Percentiles rank a stretch among this genome's conserved stretches.
phyloP scores from a whole-genome alignment of 257 asterid species.

The Craterostigma plantagineum region DNA sequence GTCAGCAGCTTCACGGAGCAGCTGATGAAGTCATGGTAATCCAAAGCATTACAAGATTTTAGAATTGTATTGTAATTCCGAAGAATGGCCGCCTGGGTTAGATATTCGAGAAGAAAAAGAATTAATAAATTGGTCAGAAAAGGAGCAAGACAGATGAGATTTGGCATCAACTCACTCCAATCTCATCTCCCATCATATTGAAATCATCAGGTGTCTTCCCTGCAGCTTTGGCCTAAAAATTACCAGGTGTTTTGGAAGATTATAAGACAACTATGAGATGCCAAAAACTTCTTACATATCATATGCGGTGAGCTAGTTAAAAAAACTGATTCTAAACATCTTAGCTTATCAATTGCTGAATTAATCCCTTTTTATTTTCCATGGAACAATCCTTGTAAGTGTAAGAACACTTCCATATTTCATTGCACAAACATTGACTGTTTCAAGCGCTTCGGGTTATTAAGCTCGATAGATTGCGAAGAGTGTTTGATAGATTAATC shows the following conservation, averaged over 20 bases:
- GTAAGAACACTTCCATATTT: constrained; percentile 4
- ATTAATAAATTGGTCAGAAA: constrained; percentile 10
- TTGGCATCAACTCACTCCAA: constrained; percentile 45
- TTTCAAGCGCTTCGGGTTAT: too few relatives aligned
- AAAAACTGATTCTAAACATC: too few relatives aligned
- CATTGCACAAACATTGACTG: too few relatives aligned
- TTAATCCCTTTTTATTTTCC: neutral
- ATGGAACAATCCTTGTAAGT: neutral
- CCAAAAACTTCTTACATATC: constrained; percentile 2
- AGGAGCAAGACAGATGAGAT: constrained; percentile 7
- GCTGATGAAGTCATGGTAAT: constrained; percentile 85
- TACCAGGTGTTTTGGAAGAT: constrained; percentile 8
- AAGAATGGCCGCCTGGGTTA: constrained; percentile 68
- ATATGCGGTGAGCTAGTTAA: neutral
- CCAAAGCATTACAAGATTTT: constrained; percentile 87
- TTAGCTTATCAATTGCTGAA: too few relatives aligned
- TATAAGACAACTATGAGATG: constrained; percentile 10
- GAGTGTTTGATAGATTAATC: too few relatives aligned
- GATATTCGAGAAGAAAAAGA: constrained; percentile 11
- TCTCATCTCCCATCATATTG: constrained; percentile 37
- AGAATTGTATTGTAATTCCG: constrained; percentile 51
- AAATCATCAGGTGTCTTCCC: constrained; percentile 69
- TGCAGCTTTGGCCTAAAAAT: constrained; percentile 76
- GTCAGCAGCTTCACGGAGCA: constrained; percentile 62
- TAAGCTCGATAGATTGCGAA: too few relatives aligned